Conservation (phyloP, 805 yeast species). For the Cyberlindnera maclurae region DNA sequence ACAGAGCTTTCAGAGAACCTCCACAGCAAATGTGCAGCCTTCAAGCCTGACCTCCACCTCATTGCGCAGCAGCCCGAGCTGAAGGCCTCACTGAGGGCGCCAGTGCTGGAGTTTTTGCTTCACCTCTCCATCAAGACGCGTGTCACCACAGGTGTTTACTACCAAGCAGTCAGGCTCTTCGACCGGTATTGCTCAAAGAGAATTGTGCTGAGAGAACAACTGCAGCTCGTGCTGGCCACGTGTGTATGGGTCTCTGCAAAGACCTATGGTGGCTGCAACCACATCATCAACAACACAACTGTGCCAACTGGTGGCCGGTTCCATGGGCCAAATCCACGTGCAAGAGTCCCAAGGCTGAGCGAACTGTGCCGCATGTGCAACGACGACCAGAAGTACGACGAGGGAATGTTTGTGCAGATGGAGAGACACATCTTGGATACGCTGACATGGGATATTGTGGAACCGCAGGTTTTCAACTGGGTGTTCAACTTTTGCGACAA, state of each 20-base stretch:
- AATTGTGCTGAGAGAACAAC: conserved; percentile 76
- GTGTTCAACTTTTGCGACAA: conserved; percentile 34
- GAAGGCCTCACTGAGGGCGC: conserved; percentile 62
- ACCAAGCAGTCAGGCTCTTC: conserved; percentile 66
- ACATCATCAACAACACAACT: conserved; percentile 44
- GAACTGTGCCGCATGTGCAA: conserved; percentile 73
- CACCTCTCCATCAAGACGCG: conserved; percentile 61
- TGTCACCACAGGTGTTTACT: conserved; percentile 59
- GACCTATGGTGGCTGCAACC: conserved; percentile 68
- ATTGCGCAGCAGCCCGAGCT: conserved; percentile 87
- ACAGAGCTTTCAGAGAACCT: conserved; percentile 38
- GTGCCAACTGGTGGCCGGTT: conserved; percentile 53
- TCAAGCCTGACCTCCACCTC: conserved; percentile 51
- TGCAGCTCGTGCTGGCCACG: conserved; percentile 85
- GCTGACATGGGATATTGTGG: conserved; percentile 65
- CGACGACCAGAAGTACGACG: conserved; percentile 50
- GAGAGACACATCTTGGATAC: conserved; percentile 70
- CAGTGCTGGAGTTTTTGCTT: conserved; percentile 71
- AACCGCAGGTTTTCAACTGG: conserved; percentile 51
- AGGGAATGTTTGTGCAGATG: conserved; percentile 78
- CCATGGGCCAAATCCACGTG: conserved; percentile 65
- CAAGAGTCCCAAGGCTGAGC: conserved; percentile 63
- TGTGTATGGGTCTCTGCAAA: conserved; percentile 92
- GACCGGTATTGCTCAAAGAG: conserved; percentile 90
- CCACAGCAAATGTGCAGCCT: conserved; percentile 29